A percentile compares a stretch with the other conserved stretches of the same genome.
These are phyloP conservation scores for Candida rishiriensis DNA, from an alignment of 805 yeast genomes.

Conservation along the genomic window DNA sequence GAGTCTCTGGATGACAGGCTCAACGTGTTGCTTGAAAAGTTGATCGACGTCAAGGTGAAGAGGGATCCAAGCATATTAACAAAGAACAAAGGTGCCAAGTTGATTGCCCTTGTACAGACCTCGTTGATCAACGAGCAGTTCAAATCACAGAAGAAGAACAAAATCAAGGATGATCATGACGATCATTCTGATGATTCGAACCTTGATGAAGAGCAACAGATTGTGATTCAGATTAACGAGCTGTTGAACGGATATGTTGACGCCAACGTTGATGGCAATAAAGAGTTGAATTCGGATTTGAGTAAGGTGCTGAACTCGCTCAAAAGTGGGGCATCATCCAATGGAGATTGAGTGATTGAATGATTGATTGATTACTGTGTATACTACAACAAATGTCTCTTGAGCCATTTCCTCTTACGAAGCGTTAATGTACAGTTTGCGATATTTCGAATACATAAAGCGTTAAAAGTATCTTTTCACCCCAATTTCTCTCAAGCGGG, in stretches of 20 bases:
- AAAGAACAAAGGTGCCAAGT: constrained; percentile 41
- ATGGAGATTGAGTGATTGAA: too few species aligned
- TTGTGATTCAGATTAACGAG: constrained; percentile 16
- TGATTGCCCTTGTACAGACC: constrained; percentile 50
- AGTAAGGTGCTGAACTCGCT: constrained; percentile 9
- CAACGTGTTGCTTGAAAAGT: constrained; percentile 34
- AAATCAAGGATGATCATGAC: background rate
- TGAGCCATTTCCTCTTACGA: too few species aligned
- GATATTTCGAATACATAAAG: too few species aligned
- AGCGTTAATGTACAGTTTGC: too few species aligned
- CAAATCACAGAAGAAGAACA: constrained; percentile 1
- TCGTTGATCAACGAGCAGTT: constrained; percentile 33
- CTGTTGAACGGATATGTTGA: constrained; percentile 17
- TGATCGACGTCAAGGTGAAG: constrained; percentile 43
- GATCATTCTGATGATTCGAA: background rate
- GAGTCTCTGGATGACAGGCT: constrained; percentile 37
- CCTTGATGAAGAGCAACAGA: constrained; percentile 11
- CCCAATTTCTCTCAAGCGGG: too few species aligned
- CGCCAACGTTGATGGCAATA: constrained; percentile 11
- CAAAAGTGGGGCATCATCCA: constrained; percentile 5
- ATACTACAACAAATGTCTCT: too few species aligned
- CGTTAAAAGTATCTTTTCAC: too few species aligned
- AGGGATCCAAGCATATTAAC: constrained; percentile 44
- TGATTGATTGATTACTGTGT: too few species aligned
- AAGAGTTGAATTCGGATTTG: constrained; percentile 10